Conservation (phyloP, 305 asterid genomes). For the Euphrasia arctica region DNA sequence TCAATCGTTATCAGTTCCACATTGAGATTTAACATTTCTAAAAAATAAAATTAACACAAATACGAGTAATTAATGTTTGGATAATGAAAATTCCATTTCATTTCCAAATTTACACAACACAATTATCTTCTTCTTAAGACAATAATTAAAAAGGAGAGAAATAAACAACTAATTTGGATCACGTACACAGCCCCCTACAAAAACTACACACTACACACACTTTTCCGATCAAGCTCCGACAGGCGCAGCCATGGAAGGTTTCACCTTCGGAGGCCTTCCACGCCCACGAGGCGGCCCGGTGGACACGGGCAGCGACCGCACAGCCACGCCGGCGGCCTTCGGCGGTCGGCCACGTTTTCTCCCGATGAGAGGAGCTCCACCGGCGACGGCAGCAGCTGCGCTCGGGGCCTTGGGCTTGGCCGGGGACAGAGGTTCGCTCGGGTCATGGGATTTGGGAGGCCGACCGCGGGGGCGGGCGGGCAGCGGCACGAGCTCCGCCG, state of each 20-base stretch:
- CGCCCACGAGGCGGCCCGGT: slow-evolving; percentile 56
- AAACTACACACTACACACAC: background rate
- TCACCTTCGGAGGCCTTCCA: slow-evolving; percentile 86
- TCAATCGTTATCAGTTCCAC: no score
- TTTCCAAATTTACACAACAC: no score
- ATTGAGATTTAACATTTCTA: no score
- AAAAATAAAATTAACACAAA: no score
- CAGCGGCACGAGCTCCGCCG: slow-evolving; percentile 31
- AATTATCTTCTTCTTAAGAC: no score
- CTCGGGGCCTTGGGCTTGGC: slow-evolving; percentile 31
- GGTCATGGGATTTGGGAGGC: slow-evolving; percentile 60
- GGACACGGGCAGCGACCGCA: slow-evolving; percentile 4
- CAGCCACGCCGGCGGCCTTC: slow-evolving; percentile 28
- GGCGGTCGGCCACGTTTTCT: slow-evolving; percentile 77
- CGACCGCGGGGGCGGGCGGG: slow-evolving; percentile 80
- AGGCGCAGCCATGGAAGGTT: slow-evolving; percentile 45
- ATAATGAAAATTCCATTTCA: no score
- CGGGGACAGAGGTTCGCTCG: slow-evolving; percentile 34
- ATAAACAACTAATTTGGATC: slow-evolving; percentile 21
- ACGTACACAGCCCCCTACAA: slow-evolving; percentile 34
- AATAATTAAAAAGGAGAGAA: slow-evolving; percentile 1
- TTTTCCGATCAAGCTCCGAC: slow-evolving; percentile 61
- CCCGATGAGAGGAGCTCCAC: slow-evolving; percentile 32
- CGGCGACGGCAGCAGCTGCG: background rate
- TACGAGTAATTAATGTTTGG: no score